phyloP scores from a whole-genome alignment of 2,329 filamentous ascomycete genomes.

The Mycosphaerella arachidis region DNA sequence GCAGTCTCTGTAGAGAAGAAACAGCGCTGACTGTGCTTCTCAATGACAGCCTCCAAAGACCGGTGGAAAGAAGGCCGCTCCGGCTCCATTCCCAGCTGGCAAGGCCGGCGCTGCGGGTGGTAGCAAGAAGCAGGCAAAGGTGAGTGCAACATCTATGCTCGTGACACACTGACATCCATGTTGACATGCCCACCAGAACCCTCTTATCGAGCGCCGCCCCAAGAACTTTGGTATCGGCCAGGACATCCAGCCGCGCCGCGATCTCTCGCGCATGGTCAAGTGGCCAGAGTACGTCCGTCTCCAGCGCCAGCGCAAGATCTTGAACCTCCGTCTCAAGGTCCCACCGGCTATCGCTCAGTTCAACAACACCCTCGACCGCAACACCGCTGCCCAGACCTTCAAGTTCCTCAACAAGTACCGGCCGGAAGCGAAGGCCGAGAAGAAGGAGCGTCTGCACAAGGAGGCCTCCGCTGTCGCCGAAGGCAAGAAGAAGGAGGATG shows the following conservation, averaged over 20 bases:
- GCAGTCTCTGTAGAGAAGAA: conserved; percentile 81
- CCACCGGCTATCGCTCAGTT: conserved; percentile 97
- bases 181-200: conserved; percentile 63
- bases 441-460: conserved; percentile 98
- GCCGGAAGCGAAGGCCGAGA: conserved; percentile 97
- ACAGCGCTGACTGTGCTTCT: conserved; percentile 98
- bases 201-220: conserved; percentile 95
- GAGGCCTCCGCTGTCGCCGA: conserved; percentile 97
- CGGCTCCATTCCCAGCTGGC: conserved; percentile 91
- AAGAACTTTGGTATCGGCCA: conserved; percentile 99
- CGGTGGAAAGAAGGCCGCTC: conserved; percentile 89
- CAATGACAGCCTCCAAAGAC: conserved; percentile 99
- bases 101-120: conserved; percentile 66
- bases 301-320: conserved; percentile 91
- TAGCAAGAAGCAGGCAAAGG: conserved; percentile 94
- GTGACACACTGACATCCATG: neutral
- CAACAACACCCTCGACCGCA: conserved; percentile 93
- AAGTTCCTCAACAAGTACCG: conserved; percentile 99
- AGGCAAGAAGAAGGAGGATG: conserved; percentile 99
- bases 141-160: conserved; percentile 48
- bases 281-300: conserved; percentile 99
- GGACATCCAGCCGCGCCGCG: conserved; percentile 95
- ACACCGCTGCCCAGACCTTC: conserved; percentile 93
- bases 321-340: conserved; percentile 97
- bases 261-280: conserved; percentile 97